Evolutionary conservation across 2,329 filamentous ascomycete species (phyloP).

Genomic region (Phialocephala sp.): DNA sequence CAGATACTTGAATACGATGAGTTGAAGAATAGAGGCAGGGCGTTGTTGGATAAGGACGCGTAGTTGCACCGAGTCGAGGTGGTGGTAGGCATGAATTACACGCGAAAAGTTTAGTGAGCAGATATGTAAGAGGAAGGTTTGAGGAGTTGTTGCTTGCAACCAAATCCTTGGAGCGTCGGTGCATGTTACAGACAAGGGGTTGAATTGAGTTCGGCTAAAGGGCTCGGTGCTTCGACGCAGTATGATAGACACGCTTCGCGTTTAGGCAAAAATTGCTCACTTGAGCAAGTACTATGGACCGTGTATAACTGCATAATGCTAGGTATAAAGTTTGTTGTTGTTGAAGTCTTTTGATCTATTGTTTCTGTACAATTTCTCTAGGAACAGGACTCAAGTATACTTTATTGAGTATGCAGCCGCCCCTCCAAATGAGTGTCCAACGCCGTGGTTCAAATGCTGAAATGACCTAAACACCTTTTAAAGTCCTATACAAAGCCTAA

Average conservation of each 20-base stretch:
- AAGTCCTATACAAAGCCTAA: not conserved
- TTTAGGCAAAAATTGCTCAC: slow-evolving; percentile 5
- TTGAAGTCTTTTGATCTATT: not conserved
- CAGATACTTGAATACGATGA: slow-evolving; percentile 9
- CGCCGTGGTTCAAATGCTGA: not conserved
- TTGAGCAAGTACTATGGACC: not conserved
- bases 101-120: not conserved
- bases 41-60: not conserved
- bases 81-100: not conserved
- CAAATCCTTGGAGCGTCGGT: not conserved
- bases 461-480: slow-evolving; percentile 11
- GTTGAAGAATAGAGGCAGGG: slow-evolving; percentile 10
- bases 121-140: slow-evolving; percentile 6
- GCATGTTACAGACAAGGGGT: not conserved
- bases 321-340: not conserved
- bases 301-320: not conserved
- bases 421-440: not conserved
- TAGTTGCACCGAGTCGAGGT: not conserved
- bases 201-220: not conserved
- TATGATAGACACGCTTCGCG: not conserved
- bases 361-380: not conserved
- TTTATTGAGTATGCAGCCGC: not conserved
- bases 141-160: not conserved
- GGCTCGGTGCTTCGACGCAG: not conserved
- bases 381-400: not conserved